A percentile compares a stretch with the other conserved stretches of the same genome.
These are phyloP conservation scores for Aegle marmelos DNA, from an alignment of 345 rosid genomes.

Conservation along the genomic window DNA sequence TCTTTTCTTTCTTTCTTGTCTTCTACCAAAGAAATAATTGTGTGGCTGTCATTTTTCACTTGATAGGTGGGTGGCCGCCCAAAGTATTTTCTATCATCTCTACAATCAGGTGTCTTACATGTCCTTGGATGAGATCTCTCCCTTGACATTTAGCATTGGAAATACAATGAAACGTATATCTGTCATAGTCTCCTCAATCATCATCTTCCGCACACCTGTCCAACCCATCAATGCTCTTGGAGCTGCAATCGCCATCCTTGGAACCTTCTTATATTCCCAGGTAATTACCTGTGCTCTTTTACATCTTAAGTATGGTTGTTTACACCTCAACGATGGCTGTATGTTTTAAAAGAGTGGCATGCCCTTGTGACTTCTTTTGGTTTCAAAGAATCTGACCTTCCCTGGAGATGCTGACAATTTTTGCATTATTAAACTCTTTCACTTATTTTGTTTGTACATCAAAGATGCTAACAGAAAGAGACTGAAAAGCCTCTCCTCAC, in stretches of 20 bases:
- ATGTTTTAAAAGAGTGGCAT: constrained; percentile 7
- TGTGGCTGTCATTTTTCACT: constrained; percentile 14
- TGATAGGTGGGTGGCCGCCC: constrained; percentile 93
- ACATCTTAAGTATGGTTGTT: neutral
- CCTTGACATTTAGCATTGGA: constrained; percentile 93
- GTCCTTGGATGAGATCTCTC: constrained; percentile 95
- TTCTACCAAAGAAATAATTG: neutral
- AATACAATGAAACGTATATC: constrained; percentile 98
- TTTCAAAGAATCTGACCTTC: neutral
- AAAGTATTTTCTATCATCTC: constrained; percentile 95
- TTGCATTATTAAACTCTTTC: neutral
- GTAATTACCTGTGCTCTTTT: constrained; percentile 29
- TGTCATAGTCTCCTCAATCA: constrained; percentile 93
- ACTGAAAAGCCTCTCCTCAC: neutral
- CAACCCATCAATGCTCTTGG: constrained; percentile 92
- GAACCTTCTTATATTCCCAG: constrained; percentile 98
- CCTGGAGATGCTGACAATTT: neutral
- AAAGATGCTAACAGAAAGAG: neutral
- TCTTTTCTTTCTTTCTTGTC: neutral
- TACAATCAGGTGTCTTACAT: constrained; percentile 98
- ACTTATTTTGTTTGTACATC: constrained; percentile 1
- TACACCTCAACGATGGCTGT: neutral
- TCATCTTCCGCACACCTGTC: constrained; percentile 95
- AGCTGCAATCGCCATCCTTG: constrained; percentile 92
- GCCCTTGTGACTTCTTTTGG: constrained; percentile 9